These are phyloP conservation scores for Pulveroboletus frians DNA, from an alignment of 768 basidiomycete species.

Conservation along the genomic window DNA sequence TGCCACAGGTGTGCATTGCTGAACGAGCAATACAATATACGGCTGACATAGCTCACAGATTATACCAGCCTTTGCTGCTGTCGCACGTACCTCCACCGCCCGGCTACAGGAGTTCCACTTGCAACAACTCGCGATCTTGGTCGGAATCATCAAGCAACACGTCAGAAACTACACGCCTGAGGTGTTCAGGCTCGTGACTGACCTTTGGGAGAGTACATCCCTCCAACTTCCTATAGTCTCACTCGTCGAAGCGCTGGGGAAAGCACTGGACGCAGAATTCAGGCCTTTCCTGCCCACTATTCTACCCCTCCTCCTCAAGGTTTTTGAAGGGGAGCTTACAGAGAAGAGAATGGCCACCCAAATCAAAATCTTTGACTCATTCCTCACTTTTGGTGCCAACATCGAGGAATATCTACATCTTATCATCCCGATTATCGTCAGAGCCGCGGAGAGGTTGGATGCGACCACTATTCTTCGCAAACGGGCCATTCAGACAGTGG, in stretches of 20 bases:
- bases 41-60: slow-evolving; percentile 46
- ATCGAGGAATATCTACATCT: slow-evolving; percentile 98
- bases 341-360: slow-evolving; percentile 77
- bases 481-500: slow-evolving; percentile 86
- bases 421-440: slow-evolving; percentile 90
- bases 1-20: slow-evolving; percentile 67
- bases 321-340: slow-evolving; percentile 82
- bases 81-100: slow-evolving; percentile 76
- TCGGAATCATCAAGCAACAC: slow-evolving; percentile 96
- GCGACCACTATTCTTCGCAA: slow-evolving; percentile 72
- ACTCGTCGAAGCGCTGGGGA: slow-evolving; percentile 87
- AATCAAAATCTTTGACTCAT: slow-evolving; percentile 90
- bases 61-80: slow-evolving; percentile 88
- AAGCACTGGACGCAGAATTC: slow-evolving; percentile 94
- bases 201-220: slow-evolving; percentile 82
- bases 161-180: slow-evolving; percentile 87
- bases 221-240: slow-evolving; percentile 90
- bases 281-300: slow-evolving; percentile 91
- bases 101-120: slow-evolving; percentile 89
- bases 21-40: slow-evolving; percentile 1
- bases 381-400: slow-evolving; percentile 91
- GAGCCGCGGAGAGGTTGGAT: slow-evolving; percentile 81
- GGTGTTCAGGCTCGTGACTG: slow-evolving; percentile 78
- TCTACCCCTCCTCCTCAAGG: slow-evolving; percentile 82
- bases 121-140: slow-evolving; percentile 91